Evolutionary conservation across 805 yeast species (phyloP), one percentile per base, ranked within the genome.

Genomic region (Cyberlindnera subsufficiens): DNA sequence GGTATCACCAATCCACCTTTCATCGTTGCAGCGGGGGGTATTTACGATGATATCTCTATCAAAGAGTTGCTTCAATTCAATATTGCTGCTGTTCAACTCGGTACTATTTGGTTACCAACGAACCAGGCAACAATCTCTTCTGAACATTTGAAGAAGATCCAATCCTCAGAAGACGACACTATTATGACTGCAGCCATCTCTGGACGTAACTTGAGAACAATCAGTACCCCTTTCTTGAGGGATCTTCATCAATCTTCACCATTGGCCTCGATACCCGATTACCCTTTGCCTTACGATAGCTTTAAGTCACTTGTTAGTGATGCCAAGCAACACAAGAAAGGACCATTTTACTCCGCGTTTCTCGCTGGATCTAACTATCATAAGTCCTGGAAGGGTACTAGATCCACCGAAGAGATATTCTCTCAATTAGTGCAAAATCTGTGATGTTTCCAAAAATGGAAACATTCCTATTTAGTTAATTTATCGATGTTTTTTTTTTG

Each of bases 11-110:
- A 40, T 2, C 42, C 40, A n/a, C 56, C 68, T 4, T 56, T 54
- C 42, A 35, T 72, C 1, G 59, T 79, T 22, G 75, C 80, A 0
- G 71, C 82, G 4, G 84, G 84, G 15, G 83, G 84, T 0, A 67
- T 79, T 14, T 54, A 59, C 46, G 64, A 64, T 40, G 59, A 65
- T 1, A 17, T 38, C 4, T 58, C 60, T 6, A 59, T 69, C 16
- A 52, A 58, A 6, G 50, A 49, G 1, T 66, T 63, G 27, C 48
- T 75, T 9, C 42, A 54, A 0, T 43, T 49, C 5, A 81, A 82
- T 0, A 77, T 79, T 2, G 62, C 72, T 3, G 79, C 71, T 0
- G 80, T 72, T 9, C 82, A 75, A 43, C n/a, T 78, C 31, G 85
- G 85, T 0, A 74, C 83, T 0, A 66, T 67, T 0, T 75, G 76